Conservation (phyloP, 371 early-diverging fungal genomes). For the Apophysomyces elegans region DNA sequence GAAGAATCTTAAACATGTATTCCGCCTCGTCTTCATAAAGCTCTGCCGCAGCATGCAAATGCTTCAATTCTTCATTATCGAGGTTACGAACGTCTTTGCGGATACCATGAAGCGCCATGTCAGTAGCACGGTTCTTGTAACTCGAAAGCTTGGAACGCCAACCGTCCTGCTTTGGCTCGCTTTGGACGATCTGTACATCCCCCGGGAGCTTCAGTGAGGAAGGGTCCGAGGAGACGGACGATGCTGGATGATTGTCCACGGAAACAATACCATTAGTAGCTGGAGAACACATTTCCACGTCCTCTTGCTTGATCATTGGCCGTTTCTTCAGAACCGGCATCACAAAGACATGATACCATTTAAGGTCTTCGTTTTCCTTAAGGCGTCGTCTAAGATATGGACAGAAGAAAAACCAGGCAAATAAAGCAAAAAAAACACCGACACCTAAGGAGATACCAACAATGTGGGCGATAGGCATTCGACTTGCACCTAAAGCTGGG, state of each 20-base stretch:
- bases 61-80: slow-evolving; percentile 47
- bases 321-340: slow-evolving; percentile 54
- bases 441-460: slow-evolving; percentile 68
- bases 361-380: slow-evolving; percentile 66
- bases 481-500: slow-evolving; percentile 49
- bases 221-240: not conserved
- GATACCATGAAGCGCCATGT: slow-evolving; percentile 47
- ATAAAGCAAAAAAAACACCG: slow-evolving; percentile 54
- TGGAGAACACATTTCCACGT: slow-evolving; percentile 21
- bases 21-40: slow-evolving; percentile 83
- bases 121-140: slow-evolving; percentile 21
- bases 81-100: slow-evolving; percentile 64
- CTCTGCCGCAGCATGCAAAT: slow-evolving; percentile 66
- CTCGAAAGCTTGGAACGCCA: slow-evolving; percentile 1
- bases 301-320: slow-evolving; percentile 31
- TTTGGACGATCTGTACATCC: slow-evolving; percentile 3
- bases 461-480: slow-evolving; percentile 46
- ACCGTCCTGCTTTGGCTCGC: slow-evolving; percentile 5
- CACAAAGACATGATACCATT: slow-evolving; percentile 71
- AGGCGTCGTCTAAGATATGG: slow-evolving; percentile 70
- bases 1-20: slow-evolving; percentile 83
- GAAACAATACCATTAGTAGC: not conserved
- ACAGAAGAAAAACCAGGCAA: slow-evolving; percentile 63
- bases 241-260: not conserved
- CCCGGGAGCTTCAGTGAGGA: not conserved